phyloP scores from a whole-genome alignment of 2,329 filamentous ascomycete genomes.

The Aspergillus sojae region DNA sequence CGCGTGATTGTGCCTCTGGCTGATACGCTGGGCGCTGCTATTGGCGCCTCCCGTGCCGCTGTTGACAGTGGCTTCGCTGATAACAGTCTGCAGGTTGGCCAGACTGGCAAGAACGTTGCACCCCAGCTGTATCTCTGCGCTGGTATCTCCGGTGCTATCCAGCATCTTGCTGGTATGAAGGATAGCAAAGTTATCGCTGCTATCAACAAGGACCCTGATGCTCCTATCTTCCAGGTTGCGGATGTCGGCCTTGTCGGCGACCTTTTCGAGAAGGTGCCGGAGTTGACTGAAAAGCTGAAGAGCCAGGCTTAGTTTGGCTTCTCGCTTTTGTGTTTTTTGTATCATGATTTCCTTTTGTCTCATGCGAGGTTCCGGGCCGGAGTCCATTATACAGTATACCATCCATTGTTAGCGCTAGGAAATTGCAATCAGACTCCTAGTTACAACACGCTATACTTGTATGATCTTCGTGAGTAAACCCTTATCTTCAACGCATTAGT shows the following conservation, averaged over 20 bases:
- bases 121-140: conserved; percentile 94
- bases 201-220: conserved; percentile 97
- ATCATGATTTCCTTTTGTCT: conserved; percentile 19
- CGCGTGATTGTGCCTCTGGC: conserved; percentile 87
- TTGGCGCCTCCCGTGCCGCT: conserved; percentile 90
- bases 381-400: conserved; percentile 17
- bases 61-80: conserved; percentile 98
- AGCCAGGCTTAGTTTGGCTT: conserved; percentile 31
- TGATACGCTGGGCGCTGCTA: conserved; percentile 89
- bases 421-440: conserved; percentile 5
- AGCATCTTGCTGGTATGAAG: conserved; percentile 99
- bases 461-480: background rate
- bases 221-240: conserved; percentile 96
- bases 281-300: conserved; percentile 94
- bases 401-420: conserved; percentile 6
- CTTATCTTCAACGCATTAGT: background rate
- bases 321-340: conserved; percentile 20
- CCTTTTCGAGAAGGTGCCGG: conserved; percentile 91
- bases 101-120: conserved; percentile 98
- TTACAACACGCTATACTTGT: background rate
- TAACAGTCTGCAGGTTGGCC: conserved; percentile 96
- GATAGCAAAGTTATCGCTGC: conserved; percentile 99
- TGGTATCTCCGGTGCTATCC: conserved; percentile 95
- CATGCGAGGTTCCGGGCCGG: conserved; percentile 7
- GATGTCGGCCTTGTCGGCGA: conserved; percentile 95